phyloP scores from a whole-genome alignment of 2,329 filamentous ascomycete species.

The Aureobasidium sp. region DNA sequence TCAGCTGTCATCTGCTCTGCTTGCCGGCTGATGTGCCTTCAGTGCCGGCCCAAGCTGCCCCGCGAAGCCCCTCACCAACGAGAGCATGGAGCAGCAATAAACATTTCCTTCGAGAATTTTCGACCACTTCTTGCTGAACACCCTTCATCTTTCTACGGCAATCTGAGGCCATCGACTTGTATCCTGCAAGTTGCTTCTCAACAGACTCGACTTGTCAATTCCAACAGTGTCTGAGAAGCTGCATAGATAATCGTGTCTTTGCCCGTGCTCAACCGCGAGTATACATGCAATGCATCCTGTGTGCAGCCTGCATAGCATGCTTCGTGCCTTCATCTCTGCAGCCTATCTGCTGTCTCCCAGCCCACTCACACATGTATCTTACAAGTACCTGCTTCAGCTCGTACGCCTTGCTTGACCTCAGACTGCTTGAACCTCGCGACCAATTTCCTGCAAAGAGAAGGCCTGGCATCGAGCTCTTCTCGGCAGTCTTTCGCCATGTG shows the following conservation, averaged over 20 bases:
- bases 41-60: slow-evolving; percentile 1
- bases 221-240: no score
- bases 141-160: no score
- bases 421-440: no score
- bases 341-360: background rate
- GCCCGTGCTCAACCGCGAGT: background rate
- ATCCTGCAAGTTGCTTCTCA: background rate
- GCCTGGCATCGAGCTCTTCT: no score
- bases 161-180: background rate
- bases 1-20: background rate
- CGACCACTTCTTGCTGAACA: background rate
- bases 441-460: no score
- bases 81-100: background rate
- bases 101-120: background rate
- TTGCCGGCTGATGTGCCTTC: background rate
- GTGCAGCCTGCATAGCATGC: background rate
- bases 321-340: background rate
- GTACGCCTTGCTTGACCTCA: background rate
- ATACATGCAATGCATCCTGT: slow-evolving; percentile 1
- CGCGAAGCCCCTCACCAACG: slow-evolving; percentile 1
- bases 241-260: background rate
- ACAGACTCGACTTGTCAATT: no score
- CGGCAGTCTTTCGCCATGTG: no score
- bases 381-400: background rate
- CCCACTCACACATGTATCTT: background rate